Evolutionary conservation across 495 filamentous ascomycete species (phyloP).

Genomic region (Acidiella bohemica): DNA sequence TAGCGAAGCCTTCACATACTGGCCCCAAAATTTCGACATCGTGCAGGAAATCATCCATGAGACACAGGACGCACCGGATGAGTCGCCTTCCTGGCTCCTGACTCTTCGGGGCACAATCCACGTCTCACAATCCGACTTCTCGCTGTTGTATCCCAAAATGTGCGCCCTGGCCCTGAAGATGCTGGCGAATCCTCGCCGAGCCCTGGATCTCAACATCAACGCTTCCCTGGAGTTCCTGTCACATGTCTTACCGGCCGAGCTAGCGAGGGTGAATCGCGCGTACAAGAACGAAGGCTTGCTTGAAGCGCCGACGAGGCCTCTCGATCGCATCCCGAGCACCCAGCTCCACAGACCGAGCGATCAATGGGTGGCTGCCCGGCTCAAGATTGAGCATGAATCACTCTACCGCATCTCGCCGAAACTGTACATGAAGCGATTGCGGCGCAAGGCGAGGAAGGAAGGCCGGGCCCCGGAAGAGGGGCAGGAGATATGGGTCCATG

Average conservation of each 20-base stretch:
- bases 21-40: conserved; percentile 42
- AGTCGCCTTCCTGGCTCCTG: conserved; percentile 38
- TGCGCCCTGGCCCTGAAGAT: conserved; percentile 43
- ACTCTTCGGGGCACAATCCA: conserved; percentile 48
- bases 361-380: conserved; percentile 13
- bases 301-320: conserved; percentile 2
- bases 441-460: conserved; percentile 2
- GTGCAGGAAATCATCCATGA: conserved; percentile 38
- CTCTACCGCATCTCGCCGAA: conserved; percentile 14
- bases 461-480: conserved; percentile 5
- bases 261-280: conserved; percentile 18
- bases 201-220: conserved; percentile 43
- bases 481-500: conserved; percentile 23
- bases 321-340: conserved; percentile 12
- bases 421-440: conserved; percentile 7
- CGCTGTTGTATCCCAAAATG: conserved; percentile 43
- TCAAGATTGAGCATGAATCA: conserved; percentile 21
- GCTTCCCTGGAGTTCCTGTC: conserved; percentile 27
- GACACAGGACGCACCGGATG: conserved; percentile 21
- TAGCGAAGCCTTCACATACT: conserved; percentile 49
- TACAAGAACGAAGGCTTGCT: conserved; percentile 18
- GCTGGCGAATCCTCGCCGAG: conserved; percentile 41
- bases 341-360: conserved; percentile 15
- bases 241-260: conserved; percentile 12
- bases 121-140: conserved; percentile 45